Conservation (phyloP, 495 filamentous ascomycete genomes). For the Aspergillus leporis region DNA sequence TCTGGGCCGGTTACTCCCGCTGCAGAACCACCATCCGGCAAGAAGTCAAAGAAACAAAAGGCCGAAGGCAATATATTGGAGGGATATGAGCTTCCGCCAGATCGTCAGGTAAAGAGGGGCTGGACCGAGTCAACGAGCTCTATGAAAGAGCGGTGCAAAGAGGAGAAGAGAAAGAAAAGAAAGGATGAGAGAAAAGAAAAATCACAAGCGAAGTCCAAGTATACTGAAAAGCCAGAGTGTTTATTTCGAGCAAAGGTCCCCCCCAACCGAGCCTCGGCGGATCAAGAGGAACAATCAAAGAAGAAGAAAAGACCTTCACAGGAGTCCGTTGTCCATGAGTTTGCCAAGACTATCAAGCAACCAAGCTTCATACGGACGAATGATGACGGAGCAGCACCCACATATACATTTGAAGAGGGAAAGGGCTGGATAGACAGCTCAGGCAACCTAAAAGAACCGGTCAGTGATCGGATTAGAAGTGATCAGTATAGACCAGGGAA, state of each 20-base stretch:
- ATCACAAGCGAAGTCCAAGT: conserved; percentile 67
- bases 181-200: conserved; percentile 58
- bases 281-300: conserved; percentile 45
- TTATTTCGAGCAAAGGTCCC: conserved; percentile 82
- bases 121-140: conserved; percentile 71
- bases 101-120: conserved; percentile 80
- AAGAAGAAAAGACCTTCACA: conserved; percentile 53
- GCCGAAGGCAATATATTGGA: conserved; percentile 60
- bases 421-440: conserved; percentile 86
- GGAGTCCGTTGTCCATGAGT: conserved; percentile 75
- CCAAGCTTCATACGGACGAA: conserved; percentile 68
- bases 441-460: conserved; percentile 71
- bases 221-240: conserved; percentile 74
- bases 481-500: conserved; percentile 38
- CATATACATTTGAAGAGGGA: conserved; percentile 56
- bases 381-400: conserved; percentile 31
- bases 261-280: conserved; percentile 49
- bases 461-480: conserved; percentile 36
- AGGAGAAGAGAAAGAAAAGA: conserved; percentile 49
- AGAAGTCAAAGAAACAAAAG: conserved; percentile 64
- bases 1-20: conserved; percentile 25
- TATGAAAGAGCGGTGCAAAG: conserved; percentile 51
- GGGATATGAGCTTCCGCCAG: conserved; percentile 71
- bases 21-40: conserved; percentile 23
- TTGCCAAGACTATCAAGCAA: conserved; percentile 73